phyloP scores from a whole-genome alignment of 345 rosid species.

The Aethionema arabicum region DNA sequence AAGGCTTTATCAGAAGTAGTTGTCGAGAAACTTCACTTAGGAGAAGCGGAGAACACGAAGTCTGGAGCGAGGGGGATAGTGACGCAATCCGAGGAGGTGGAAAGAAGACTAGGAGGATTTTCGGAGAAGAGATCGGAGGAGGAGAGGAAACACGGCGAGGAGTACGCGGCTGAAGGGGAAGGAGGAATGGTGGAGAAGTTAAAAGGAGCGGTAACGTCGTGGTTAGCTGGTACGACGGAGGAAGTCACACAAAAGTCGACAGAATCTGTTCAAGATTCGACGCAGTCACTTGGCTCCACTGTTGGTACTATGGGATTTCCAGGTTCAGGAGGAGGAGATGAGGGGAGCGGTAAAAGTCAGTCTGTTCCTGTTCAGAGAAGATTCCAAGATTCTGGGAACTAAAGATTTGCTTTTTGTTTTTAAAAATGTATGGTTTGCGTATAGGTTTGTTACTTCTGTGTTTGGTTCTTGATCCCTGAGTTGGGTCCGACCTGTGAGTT shows the following conservation, averaged over 20 bases:
- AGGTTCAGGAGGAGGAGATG: slow-evolving; percentile 27
- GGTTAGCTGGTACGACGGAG: slow-evolving; percentile 44
- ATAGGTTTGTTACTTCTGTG: background rate
- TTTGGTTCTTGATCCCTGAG: background rate
- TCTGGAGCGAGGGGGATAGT: slow-evolving; percentile 37
- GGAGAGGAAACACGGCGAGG: slow-evolving; percentile 25
- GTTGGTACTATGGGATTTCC: slow-evolving; percentile 37
- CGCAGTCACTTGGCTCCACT: slow-evolving; percentile 37
- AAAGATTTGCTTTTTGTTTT: slow-evolving; percentile 1
- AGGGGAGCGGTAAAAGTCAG: background rate
- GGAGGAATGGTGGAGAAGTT: slow-evolving; percentile 50
- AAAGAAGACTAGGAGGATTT: slow-evolving; percentile 41
- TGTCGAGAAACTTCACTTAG: slow-evolving; percentile 42
- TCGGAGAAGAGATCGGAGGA: slow-evolving; percentile 28
- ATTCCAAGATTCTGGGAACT: slow-evolving; percentile 46
- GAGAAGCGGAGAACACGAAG: slow-evolving; percentile 24
- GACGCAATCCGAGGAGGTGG: slow-evolving; percentile 61
- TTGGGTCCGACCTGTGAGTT: too few species aligned
- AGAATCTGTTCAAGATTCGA: slow-evolving; percentile 34
- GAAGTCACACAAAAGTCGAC: slow-evolving; percentile 35
- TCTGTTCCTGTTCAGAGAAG: slow-evolving; percentile 25
- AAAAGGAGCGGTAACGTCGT: slow-evolving; percentile 55
- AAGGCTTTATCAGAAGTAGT: slow-evolving; percentile 63
- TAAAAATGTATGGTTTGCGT: background rate
- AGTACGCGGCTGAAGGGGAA: slow-evolving; percentile 28